Evolutionary conservation across 2,329 filamentous ascomycete species (phyloP).

Genomic region (Trichoderma sp.): DNA sequence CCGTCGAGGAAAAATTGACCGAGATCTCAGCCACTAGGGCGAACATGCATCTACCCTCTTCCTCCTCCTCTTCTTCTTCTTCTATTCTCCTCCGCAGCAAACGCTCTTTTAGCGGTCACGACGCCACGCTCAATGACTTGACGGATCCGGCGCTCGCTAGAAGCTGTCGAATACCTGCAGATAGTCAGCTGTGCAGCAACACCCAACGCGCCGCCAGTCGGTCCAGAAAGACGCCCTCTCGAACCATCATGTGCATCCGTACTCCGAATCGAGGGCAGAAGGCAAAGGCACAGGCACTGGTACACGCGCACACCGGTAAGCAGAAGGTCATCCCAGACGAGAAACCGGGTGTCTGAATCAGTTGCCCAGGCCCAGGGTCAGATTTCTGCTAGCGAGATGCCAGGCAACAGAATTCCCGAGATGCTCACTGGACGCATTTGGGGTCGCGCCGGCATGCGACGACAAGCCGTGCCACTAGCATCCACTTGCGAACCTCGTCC

Average conservation of each 20-base stretch:
- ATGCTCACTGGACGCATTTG: conserved; percentile 34
- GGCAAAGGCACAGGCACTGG: background rate
- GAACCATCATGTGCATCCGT: background rate
- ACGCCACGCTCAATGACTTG: background rate
- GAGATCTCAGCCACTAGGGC: background rate
- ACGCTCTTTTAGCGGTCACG: background rate
- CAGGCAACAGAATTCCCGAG: conserved; percentile 40
- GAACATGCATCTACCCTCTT: no score
- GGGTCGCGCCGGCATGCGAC: conserved; percentile 21
- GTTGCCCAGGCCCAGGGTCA: conserved; percentile 15
- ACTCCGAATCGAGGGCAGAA: background rate
- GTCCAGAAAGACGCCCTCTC: background rate
- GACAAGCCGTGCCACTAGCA: conserved; percentile 10
- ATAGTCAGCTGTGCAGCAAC: background rate
- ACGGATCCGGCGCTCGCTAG: conserved; percentile 8
- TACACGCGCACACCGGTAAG: background rate
- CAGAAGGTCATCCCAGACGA: background rate
- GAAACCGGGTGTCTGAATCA: background rate
- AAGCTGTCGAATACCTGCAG: background rate
- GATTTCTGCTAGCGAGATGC: conserved; percentile 20
- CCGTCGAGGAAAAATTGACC: background rate
- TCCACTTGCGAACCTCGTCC: conserved; percentile 20
- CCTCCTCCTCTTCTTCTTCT: background rate
- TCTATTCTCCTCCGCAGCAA: background rate
- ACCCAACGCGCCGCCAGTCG: background rate